Conservation (phyloP, 805 yeast genomes). For the Wickerhamiella hasegawae region DNA sequence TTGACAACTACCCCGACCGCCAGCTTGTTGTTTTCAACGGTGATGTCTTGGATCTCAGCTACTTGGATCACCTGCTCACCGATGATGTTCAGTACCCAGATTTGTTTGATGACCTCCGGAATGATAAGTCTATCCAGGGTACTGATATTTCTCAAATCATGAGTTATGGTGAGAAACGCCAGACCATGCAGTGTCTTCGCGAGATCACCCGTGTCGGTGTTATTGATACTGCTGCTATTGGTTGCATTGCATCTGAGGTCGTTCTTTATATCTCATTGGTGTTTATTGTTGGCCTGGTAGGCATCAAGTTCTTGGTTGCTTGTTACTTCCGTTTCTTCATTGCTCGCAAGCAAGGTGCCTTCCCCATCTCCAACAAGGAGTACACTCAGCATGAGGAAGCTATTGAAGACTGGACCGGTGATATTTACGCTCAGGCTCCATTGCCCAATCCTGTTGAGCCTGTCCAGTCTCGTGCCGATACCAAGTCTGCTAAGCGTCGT, state of each 20-base stretch:
- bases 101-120: conserved; percentile 46
- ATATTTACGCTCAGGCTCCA: conserved; percentile 26
- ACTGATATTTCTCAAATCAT: conserved; percentile 67
- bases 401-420: conserved; percentile 78
- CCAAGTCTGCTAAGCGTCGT: conserved; percentile 8
- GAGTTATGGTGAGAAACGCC: conserved; percentile 47
- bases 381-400: conserved; percentile 47
- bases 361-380: conserved; percentile 35
- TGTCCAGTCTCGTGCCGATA: conserved; percentile 1
- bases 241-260: conserved; percentile 81
- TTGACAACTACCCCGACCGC: conserved; percentile 42
- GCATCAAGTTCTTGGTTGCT: conserved; percentile 67
- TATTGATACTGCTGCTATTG: conserved; percentile 77
- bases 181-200: conserved; percentile 62
- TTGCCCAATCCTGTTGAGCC: conserved; percentile 23
- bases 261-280: conserved; percentile 70
- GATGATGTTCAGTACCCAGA: conserved; percentile 60
- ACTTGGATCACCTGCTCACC: conserved; percentile 56
- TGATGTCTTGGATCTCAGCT: conserved; percentile 63
- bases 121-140: conserved; percentile 44
- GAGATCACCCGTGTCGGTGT: conserved; percentile 83
- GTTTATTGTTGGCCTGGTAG: conserved; percentile 68
- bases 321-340: conserved; percentile 79
- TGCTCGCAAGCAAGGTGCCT: conserved; percentile 69
- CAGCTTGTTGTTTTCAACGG: conserved; percentile 83